Percentiles rank a stretch among this genome's conserved stretches.
phyloP scores from a whole-genome alignment of 78 protist species.

The Diacronema lutheri region DNA sequence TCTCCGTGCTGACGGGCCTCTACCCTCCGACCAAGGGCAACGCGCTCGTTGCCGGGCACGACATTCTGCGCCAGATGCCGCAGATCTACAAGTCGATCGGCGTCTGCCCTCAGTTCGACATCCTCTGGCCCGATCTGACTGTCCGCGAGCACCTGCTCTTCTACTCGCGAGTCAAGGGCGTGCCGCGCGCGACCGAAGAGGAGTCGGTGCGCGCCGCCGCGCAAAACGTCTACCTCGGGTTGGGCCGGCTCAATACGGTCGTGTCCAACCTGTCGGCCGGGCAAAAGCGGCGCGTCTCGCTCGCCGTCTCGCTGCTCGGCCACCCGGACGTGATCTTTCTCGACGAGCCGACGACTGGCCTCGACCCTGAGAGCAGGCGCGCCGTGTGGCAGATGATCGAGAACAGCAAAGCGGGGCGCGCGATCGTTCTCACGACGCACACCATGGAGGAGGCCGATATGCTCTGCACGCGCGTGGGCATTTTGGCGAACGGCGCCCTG shows the following conservation, averaged over 20 bases:
- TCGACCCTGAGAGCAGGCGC: conserved; percentile 35
- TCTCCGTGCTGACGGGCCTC: conserved; percentile 50
- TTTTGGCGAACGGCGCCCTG: conserved; percentile 69
- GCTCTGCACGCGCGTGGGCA: conserved; percentile 70
- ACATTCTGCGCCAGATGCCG: conserved; percentile 49
- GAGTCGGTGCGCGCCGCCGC: too few species aligned
- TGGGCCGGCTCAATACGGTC: too few species aligned
- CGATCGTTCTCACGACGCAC: conserved; percentile 58
- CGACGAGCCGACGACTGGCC: conserved; percentile 81
- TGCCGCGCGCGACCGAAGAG: too few species aligned
- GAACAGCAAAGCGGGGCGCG: conserved; percentile 17
- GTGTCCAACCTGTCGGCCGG: conserved; percentile 50
- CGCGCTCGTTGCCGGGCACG: conserved; percentile 56
- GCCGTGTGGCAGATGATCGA: conserved; percentile 29
- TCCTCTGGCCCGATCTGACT: conserved; percentile 53
- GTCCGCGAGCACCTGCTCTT: conserved; percentile 16
- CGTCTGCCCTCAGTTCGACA: conserved; percentile 63
- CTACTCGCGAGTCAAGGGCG: not conserved
- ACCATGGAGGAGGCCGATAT: conserved; percentile 57
- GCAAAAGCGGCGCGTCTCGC: conserved; percentile 41
- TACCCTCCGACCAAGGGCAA: conserved; percentile 52
- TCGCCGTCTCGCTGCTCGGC: conserved; percentile 37
- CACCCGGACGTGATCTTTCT: conserved; percentile 59
- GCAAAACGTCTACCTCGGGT: too few species aligned
- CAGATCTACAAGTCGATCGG: conserved; percentile 53